These are phyloP conservation scores for Meyerozyma carpophila DNA, from an alignment of 1,139 yeast species.

Conservation along the genomic window DNA sequence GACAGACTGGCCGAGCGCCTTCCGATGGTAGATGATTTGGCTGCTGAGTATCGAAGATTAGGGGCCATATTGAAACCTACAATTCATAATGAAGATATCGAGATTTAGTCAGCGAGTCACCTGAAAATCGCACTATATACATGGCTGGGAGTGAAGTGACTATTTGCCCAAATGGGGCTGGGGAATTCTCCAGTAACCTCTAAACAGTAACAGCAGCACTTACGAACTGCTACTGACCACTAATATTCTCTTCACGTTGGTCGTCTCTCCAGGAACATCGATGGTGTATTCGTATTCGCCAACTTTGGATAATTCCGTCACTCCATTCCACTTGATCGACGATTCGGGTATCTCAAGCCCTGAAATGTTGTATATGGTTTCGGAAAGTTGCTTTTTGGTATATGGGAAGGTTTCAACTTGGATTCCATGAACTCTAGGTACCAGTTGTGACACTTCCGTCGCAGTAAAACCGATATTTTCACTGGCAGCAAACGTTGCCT, in stretches of 20 bases:
- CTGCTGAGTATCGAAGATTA: conserved; percentile 35
- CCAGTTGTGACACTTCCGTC: conserved; percentile 25
- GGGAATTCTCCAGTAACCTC: too few species aligned
- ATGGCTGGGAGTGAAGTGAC: too few species aligned
- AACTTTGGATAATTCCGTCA: conserved; percentile 16
- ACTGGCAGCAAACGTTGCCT: conserved; percentile 9
- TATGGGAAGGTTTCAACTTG: conserved; percentile 22
- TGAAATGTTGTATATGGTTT: conserved; percentile 21
- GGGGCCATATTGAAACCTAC: conserved; percentile 14
- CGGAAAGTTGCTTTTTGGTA: conserved; percentile 19
- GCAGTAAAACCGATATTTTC: conserved; percentile 18
- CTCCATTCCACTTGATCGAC: conserved; percentile 15
- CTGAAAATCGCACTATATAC: neutral
- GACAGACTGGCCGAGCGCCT: conserved; percentile 15
- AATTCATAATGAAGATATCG: neutral
- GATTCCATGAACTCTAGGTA: conserved; percentile 25
- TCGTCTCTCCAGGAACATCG: conserved; percentile 19
- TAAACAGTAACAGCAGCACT: neutral
- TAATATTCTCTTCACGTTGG: conserved; percentile 13
- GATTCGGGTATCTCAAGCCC: conserved; percentile 27
- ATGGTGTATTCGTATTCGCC: conserved; percentile 31
- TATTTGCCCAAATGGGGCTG: too few species aligned
- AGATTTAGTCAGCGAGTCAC: neutral
- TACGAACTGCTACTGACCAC: neutral
- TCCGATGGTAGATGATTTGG: conserved; percentile 33